phyloP scores from a whole-genome alignment of 2,329 filamentous ascomycete species.

The Pseudogymnoascus sp. region DNA sequence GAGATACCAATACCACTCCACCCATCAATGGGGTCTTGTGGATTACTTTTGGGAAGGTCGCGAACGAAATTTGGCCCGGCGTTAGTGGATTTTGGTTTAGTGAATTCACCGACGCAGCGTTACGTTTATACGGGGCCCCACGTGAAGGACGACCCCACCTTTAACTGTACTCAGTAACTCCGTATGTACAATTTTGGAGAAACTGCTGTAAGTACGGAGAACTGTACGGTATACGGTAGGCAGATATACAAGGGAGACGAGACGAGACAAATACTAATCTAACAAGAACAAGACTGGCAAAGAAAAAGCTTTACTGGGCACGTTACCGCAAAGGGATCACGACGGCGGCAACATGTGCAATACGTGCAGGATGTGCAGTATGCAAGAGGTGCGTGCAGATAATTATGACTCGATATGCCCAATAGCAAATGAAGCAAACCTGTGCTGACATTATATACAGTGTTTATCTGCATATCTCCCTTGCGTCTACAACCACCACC shows the following conservation, averaged over 20 bases:
- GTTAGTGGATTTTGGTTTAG: conserved; percentile 2
- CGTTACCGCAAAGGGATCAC: not conserved
- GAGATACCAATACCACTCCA: not conserved
- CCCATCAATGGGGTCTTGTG: not conserved
- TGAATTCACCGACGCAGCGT: not conserved
- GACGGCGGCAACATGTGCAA: too few species aligned
- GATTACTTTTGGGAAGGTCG: conserved; percentile 7
- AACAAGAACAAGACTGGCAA: too few species aligned
- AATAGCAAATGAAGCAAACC: not conserved
- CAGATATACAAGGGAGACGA: not conserved
- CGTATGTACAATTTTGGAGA: too few species aligned
- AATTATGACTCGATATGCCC: not conserved
- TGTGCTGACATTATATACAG: too few species aligned
- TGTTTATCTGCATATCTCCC: not conserved
- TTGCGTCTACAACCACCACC: not conserved
- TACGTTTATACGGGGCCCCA: conserved; percentile 2
- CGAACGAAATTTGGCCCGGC: conserved; percentile 3
- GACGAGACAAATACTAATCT: too few species aligned
- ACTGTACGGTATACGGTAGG: not conserved
- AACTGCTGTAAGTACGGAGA: too few species aligned
- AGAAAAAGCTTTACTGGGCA: not conserved
- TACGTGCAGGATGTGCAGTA: not conserved
- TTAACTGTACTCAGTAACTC: too few species aligned
- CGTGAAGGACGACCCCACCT: not conserved
- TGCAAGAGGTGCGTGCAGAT: conserved; percentile 1